A percentile compares a stretch with the other conserved stretches of the same genome.
phyloP scores from a whole-genome alignment of 2,329 filamentous ascomycete genomes.

The Talaromyces rugulosus region DNA sequence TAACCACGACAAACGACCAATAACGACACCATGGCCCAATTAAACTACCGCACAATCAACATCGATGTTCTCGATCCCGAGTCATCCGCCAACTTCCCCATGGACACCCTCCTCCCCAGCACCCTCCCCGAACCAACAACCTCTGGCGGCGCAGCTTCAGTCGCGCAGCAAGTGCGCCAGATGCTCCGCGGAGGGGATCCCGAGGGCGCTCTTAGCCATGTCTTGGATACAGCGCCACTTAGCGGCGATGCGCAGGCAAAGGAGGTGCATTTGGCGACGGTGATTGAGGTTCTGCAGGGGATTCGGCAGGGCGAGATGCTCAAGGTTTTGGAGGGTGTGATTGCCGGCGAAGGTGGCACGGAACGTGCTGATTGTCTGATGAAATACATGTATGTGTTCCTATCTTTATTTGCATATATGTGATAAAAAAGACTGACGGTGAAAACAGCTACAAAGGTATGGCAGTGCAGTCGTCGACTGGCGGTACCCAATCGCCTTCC shows the following conservation, averaged over 20 bases:
- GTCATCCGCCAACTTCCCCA: conserved; percentile 86
- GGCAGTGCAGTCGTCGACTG: conserved; percentile 44
- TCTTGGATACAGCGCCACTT: conserved; percentile 79
- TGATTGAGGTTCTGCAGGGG: conserved; percentile 89
- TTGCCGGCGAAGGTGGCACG: conserved; percentile 70
- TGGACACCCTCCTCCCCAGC: conserved; percentile 73
- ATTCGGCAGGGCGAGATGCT: conserved; percentile 97
- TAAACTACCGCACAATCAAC: conserved; percentile 84
- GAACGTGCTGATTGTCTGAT: conserved; percentile 89
- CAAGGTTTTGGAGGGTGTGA: conserved; percentile 76
- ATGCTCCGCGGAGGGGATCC: conserved; percentile 80
- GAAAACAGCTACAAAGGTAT: conserved; percentile 82
- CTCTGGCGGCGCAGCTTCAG: conserved; percentile 71
- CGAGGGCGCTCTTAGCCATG: conserved; percentile 79
- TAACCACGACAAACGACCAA: background rate
- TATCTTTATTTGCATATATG: background rate
- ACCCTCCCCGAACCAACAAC: conserved; percentile 64
- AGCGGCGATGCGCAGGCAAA: conserved; percentile 51
- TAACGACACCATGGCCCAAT: conserved; percentile 33
- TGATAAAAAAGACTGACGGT: background rate
- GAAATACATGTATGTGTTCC: conserved; percentile 80
- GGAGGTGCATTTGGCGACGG: conserved; percentile 81
- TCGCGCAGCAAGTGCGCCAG: conserved; percentile 80
- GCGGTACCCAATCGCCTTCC: conserved; percentile 45
- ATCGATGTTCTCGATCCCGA: conserved; percentile 88